Evolutionary conservation across 495 filamentous ascomycete species (phyloP).

Genomic region (Penicillium coprophilum): DNA sequence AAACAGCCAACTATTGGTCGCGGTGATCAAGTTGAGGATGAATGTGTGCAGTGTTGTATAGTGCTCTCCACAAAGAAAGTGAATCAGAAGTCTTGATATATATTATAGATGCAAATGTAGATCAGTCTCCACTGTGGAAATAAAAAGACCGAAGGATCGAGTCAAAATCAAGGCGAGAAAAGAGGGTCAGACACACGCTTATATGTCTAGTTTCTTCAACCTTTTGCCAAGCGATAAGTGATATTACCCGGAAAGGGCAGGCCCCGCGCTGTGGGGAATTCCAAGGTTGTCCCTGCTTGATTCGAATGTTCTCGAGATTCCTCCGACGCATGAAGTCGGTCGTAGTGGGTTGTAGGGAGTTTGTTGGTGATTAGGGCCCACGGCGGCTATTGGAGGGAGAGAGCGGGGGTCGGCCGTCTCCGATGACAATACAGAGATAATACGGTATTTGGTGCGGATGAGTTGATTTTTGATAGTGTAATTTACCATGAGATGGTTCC

Average conservation of each 20-base stretch:
- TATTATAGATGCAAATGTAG: not conserved
- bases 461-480: not conserved
- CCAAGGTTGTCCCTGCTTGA: constrained; percentile 1
- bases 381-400: constrained; percentile 1
- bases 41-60: not conserved
- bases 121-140: constrained; percentile 5
- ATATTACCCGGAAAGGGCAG: not conserved
- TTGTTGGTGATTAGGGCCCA: not conserved
- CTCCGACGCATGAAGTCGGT: no score
- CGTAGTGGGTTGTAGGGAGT: not conserved
- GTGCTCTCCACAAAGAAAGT: not conserved
- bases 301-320: not conserved
- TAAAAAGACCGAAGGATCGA: not conserved
- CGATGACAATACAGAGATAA: constrained; percentile 10
- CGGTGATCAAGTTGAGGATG: not conserved
- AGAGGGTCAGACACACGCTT: not conserved
- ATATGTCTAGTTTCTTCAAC: not conserved
- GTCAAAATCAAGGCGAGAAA: not conserved
- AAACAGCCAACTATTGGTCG: not conserved
- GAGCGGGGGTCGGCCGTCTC: constrained; percentile 29
- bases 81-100: not conserved
- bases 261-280: not conserved
- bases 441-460: constrained; percentile 10
- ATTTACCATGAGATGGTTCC: constrained; percentile 4
- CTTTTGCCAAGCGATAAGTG: not conserved